A percentile compares a stretch with the other conserved stretches of the same genome.
Evolutionary conservation across 352 stramenopile genomes (phyloP).

Genomic region (Pseudoperonospora humuli): DNA sequence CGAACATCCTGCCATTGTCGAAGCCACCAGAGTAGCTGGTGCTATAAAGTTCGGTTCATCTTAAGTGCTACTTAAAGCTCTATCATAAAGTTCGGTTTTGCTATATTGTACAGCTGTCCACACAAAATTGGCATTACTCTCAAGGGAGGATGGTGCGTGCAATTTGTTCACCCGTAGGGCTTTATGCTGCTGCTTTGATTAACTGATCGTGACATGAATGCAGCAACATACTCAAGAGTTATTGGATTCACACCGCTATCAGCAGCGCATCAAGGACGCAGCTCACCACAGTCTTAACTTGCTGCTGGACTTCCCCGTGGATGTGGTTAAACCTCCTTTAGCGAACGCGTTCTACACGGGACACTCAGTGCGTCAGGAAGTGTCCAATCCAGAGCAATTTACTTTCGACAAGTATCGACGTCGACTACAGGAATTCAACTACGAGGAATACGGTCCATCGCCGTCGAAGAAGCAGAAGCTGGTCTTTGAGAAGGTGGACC

Average conservation of each 20-base stretch:
- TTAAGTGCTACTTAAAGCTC: too few species aligned
- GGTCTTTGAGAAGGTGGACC: slow-evolving; percentile 25
- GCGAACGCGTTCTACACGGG: slow-evolving; percentile 4
- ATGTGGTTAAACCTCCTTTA: slow-evolving; percentile 25
- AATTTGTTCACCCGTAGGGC: too few species aligned
- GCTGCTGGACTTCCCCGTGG: slow-evolving; percentile 31
- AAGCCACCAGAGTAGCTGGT: slow-evolving; percentile 15
- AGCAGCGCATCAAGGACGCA: slow-evolving; percentile 44
- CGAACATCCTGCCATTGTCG: slow-evolving; percentile 24
- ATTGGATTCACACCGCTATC: slow-evolving; percentile 42
- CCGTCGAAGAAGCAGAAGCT: slow-evolving; percentile 29
- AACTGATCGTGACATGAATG: slow-evolving; percentile 1
- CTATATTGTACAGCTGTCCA: too few species aligned
- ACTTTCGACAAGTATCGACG: slow-evolving; percentile 33
- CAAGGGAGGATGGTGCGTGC: slow-evolving; percentile 25
- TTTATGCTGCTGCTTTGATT: neutral
- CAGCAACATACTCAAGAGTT: slow-evolving; percentile 34
- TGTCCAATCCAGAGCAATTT: slow-evolving; percentile 15
- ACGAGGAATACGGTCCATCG: slow-evolving; percentile 38
- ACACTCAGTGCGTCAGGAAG: slow-evolving; percentile 9
- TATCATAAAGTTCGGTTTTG: too few species aligned
- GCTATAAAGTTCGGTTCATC: too few species aligned
- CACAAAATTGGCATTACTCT: too few species aligned
- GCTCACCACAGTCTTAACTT: slow-evolving; percentile 39
- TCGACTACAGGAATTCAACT: slow-evolving; percentile 33